phyloP scores from a whole-genome alignment of 352 stramenopile genomes.

The Phytopythium sindhum region DNA sequence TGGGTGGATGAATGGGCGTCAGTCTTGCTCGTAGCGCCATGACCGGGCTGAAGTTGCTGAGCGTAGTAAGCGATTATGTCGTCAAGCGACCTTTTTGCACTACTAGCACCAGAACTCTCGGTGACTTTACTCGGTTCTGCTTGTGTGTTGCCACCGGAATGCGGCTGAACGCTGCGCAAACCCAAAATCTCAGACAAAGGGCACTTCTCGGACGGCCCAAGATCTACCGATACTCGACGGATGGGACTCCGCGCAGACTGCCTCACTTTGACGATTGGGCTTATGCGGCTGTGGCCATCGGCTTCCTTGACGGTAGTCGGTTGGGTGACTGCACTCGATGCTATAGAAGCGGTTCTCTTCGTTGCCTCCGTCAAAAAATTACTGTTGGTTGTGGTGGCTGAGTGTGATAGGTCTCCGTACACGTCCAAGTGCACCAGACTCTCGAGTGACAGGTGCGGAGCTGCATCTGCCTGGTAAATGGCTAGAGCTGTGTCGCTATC shows the following conservation, averaged over 20 bases:
- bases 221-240: background rate
- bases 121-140: background rate
- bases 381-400: background rate
- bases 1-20: background rate
- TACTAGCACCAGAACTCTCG: background rate
- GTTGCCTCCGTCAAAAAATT: background rate
- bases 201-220: background rate
- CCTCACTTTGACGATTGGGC: background rate
- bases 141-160: background rate
- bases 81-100: background rate
- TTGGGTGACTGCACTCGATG: background rate
- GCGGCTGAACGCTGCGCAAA: background rate
- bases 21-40: background rate
- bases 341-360: background rate
- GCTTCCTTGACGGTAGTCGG: background rate
- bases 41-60: background rate
- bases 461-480: background rate
- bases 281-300: background rate
- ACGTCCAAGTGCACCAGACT: background rate
- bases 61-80: background rate
- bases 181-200: background rate
- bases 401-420: background rate
- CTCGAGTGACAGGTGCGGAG: background rate
- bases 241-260: background rate
- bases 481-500: background rate